A percentile compares a stretch with the other conserved stretches of the same genome.
phyloP scores from a whole-genome alignment of 2,329 filamentous ascomycete species.

The Dactylellina drechsleri region DNA sequence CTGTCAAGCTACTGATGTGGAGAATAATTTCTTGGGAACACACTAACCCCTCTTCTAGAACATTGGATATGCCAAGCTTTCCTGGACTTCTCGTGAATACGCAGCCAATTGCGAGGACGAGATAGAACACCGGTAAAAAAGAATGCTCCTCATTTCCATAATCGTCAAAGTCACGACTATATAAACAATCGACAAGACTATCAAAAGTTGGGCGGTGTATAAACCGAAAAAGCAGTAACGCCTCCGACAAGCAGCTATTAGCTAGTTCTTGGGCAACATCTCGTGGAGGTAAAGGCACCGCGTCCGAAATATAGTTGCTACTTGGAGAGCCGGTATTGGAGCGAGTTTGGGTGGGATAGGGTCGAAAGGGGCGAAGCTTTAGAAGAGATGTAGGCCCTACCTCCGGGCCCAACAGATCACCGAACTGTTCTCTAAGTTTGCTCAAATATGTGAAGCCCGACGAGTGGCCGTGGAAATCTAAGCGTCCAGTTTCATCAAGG shows the following conservation, averaged over 20 bases:
- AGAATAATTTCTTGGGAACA: not conserved
- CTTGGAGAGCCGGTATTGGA: conserved; percentile 73
- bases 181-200: conserved; percentile 78
- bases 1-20: not conserved
- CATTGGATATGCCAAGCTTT: conserved; percentile 64
- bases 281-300: conserved; percentile 60
- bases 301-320: conserved; percentile 60
- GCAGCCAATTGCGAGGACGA: conserved; percentile 76
- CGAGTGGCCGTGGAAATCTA: conserved; percentile 94
- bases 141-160: conserved; percentile 73
- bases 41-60: conserved; percentile 68
- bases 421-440: conserved; percentile 87
- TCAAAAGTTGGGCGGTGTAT: conserved; percentile 79
- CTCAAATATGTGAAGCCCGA: conserved; percentile 89
- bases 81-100: conserved; percentile 73
- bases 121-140: conserved; percentile 76
- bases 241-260: conserved; percentile 71
- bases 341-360: conserved; percentile 71
- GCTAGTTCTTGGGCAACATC: conserved; percentile 69
- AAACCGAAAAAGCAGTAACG: conserved; percentile 68
- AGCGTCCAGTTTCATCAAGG: conserved; percentile 87
- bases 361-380: conserved; percentile 69
- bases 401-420: conserved; percentile 75
- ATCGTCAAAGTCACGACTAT: conserved; percentile 73
- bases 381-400: conserved; percentile 59